phyloP scores from a whole-genome alignment of 192 early-diverging fungal species.

The Lunasporangiospora selenospora region DNA sequence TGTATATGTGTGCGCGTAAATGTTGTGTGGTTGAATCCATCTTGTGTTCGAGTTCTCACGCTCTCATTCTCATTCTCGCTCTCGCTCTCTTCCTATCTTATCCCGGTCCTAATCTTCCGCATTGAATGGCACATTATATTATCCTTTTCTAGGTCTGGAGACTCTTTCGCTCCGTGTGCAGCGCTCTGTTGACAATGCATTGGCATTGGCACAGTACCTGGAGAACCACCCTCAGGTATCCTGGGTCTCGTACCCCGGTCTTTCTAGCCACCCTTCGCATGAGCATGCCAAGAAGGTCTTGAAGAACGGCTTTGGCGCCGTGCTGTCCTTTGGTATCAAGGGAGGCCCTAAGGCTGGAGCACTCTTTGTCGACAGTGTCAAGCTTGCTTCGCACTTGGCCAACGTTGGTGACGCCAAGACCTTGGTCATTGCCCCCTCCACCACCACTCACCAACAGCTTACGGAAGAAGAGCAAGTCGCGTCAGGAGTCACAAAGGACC shows the following conservation, averaged over 20 bases:
- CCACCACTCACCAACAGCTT: constrained; percentile 91
- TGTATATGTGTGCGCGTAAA: too few species aligned
- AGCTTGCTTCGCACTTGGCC: constrained; percentile 89
- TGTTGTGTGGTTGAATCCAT: too few species aligned
- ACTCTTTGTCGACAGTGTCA: constrained; percentile 77
- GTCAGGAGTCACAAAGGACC: constrained; percentile 80
- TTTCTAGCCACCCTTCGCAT: constrained; percentile 81
- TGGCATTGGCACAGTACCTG: constrained; percentile 83
- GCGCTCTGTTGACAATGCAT: constrained; percentile 81
- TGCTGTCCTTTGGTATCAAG: constrained; percentile 78
- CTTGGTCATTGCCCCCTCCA: constrained; percentile 83
- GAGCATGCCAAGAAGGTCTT: constrained; percentile 85
- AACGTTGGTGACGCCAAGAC: constrained; percentile 96
- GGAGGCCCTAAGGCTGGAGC: constrained; percentile 61
- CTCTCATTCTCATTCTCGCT: too few species aligned
- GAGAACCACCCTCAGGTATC: constrained; percentile 71
- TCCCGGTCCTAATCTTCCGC: too few species aligned
- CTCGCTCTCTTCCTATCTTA: too few species aligned
- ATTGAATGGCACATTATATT: too few species aligned
- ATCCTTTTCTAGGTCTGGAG: constrained; percentile 83
- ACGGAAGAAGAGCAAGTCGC: constrained; percentile 79
- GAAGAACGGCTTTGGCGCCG: constrained; percentile 83
- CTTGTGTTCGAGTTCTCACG: too few species aligned
- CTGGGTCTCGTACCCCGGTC: constrained; percentile 92
- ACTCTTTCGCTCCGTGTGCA: constrained; percentile 90